These are phyloP conservation scores for Pichia sp. DNA, from an alignment of 1,139 yeast genomes.

Conservation along the genomic window DNA sequence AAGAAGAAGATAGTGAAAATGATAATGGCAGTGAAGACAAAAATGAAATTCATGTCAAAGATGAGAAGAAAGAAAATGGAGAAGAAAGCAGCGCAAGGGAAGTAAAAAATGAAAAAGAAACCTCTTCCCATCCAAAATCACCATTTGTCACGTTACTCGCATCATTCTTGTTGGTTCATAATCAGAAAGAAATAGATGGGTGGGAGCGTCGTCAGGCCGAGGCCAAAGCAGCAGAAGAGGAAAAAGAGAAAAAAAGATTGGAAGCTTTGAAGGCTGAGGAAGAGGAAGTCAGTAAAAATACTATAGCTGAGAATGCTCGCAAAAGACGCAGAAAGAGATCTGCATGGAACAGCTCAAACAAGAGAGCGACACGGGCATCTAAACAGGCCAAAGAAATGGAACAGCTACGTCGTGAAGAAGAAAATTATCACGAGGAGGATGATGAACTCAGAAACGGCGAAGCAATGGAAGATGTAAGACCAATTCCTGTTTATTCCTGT, in stretches of 20 bases:
- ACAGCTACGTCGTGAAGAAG: constrained; percentile 24
- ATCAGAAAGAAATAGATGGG: constrained; percentile 45
- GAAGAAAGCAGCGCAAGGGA: constrained; percentile 24
- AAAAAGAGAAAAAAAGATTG: constrained; percentile 17
- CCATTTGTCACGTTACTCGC: constrained; percentile 47
- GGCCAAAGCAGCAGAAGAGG: constrained; percentile 22
- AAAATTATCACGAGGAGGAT: constrained; percentile 20
- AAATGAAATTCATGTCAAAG: constrained; percentile 1
- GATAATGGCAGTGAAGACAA: constrained; percentile 16
- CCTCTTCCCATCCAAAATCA: constrained; percentile 6
- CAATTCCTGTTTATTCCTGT: constrained; percentile 52
- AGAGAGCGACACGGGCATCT: constrained; percentile 27
- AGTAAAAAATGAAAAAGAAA: constrained; percentile 13
- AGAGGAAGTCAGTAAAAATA: constrained; percentile 12
- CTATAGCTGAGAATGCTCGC: constrained; percentile 18
- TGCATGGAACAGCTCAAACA: constrained; percentile 27
- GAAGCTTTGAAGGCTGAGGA: constrained; percentile 18
- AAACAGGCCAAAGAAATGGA: constrained; percentile 26
- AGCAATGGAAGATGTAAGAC: constrained; percentile 25
- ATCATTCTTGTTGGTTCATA: constrained; percentile 63
- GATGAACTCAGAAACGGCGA: constrained; percentile 13
- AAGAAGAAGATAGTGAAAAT: constrained; percentile 19
- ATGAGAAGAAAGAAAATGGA: background rate
- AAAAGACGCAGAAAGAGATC: constrained; percentile 26
- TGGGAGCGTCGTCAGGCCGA: constrained; percentile 40